Base-by-base conservation (phyloP, 2,329 filamentous ascomycete genomes). In the Ophioceras dolichostomum region DNA sequence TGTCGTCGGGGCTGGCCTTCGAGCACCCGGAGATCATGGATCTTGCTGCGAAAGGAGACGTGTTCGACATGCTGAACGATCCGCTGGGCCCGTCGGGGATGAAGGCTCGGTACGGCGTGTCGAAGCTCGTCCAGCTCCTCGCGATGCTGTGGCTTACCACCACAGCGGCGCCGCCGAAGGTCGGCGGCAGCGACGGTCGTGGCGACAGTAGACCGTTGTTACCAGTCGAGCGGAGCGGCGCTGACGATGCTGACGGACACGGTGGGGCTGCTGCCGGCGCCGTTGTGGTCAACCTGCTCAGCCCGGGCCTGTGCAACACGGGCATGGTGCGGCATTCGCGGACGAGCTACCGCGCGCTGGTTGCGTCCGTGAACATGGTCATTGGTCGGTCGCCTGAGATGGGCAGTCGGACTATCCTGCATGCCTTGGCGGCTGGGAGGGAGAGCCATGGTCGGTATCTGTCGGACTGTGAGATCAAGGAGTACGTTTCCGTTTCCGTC, bases 231-330 rank as follows among this genome's bases (percentile, higher is more conserved):
- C 22, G 20, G 14, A 22, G 17, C 26, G 22, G 27, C 8, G 34
- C 31, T 7, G 14, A 3, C 33, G 32, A 38, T 16, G n/a, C 34
- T 3, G 20, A 38, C n/a, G n/a, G n/a, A n/a, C n/a, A n/a, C n/a
- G n/a, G n/a, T n/a, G n/a, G n/a, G n/a, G n/a, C n/a, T n/a, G n/a
- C n/a, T n/a, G n/a, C n/a, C n/a, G 22, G 22, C 17, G 36, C 40
- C 16, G 41, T 50, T 13, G 43, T 47, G 27, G 43, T 50, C 38
- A 48, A 50, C 36, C 44, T 42, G 4, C 12, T 47, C 16, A 42
- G 45, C 18, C 47, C 46, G 6, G 45, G 45, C 34, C 46, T 50
- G 31, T 47, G 46, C 39, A 43, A 44, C 18, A 44, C 46, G 7
- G 45, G 41, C 4, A 40, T 50, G 5, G 33, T 34, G 4, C 18